Evolutionary conservation across 2,329 filamentous ascomycete genomes (phyloP), one percentile per base, ranked within the genome.

Genomic region (Alternaria atra): DNA sequence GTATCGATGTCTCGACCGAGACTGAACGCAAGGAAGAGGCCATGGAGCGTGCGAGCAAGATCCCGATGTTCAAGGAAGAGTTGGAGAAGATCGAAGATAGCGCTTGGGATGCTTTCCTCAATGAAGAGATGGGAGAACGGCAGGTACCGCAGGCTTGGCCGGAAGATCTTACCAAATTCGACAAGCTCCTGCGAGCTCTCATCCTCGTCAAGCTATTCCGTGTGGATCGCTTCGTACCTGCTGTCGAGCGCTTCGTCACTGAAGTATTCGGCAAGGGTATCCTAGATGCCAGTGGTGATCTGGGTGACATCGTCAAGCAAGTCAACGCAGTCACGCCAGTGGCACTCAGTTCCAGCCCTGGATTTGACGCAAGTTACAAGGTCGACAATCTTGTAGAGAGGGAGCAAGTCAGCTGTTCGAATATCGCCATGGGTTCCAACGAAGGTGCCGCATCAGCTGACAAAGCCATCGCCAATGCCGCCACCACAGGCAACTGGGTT

Each of bases 351-450:
- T 99, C 95, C 6, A 97, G 91, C 73, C 93, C 94, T 61, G 95
- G 95, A 37, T 99, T 99, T 77, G 95, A 99, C 80, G 96, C 96
- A 55, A 97, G 93, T 77, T 99, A 98, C 88, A 99, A 99, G 84
- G 95, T 99, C 61, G 95, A 99, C 79, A 93, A 90, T 63, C 85
- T 99, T 55, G 96, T 98, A 30, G 92, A 97, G 79, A 88, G 92
- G 68, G 90, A 89, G 78, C 87, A 88, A 60, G 90, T 92, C 52
- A 89, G 87, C 55, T 99, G 95, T 82, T 94, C 93, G 60, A 97
- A 97, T 79, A 97, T 99, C 75, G 96, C 96, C 71, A 99, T 99
- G 95, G 95, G 95, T 74, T 98, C 95, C 46, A 96, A 96, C 74
- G 95, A 99, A 84, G 92, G 93, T 76, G 84, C 96, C 17, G 89